Percentiles rank a stretch among this genome's conserved stretches.
These are phyloP conservation scores for Phytomonas sp. DNA, from an alignment of 208 protist species.

Conservation along the genomic window DNA sequence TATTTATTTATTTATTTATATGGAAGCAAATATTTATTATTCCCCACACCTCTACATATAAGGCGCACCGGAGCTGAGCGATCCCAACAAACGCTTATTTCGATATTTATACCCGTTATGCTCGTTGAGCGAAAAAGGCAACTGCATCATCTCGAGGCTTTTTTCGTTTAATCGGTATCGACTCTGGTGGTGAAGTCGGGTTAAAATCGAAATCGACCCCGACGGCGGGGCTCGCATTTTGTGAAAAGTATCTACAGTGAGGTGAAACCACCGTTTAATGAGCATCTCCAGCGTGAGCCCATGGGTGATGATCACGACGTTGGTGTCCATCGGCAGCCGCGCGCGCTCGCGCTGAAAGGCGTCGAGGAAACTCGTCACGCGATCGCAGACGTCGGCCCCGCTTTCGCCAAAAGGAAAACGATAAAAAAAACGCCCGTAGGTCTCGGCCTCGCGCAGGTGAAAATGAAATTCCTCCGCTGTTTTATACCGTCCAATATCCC, in stretches of 20 bases:
- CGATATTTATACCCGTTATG: constrained; percentile 84
- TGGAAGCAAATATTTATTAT: background rate
- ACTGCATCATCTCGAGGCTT: constrained; percentile 57
- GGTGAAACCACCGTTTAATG: constrained; percentile 87
- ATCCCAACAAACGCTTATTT: constrained; percentile 83
- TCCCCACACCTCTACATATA: constrained; percentile 53
- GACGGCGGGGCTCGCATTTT: constrained; percentile 70
- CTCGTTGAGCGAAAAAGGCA: constrained; percentile 78
- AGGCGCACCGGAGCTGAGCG: constrained; percentile 81
- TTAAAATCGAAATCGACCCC: constrained; percentile 58
- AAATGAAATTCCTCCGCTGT: constrained; percentile 44
- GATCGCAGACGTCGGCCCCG: constrained; percentile 89
- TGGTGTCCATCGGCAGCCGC: constrained; percentile 76
- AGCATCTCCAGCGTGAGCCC: constrained; percentile 85
- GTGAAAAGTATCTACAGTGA: constrained; percentile 88
- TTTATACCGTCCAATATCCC: constrained; percentile 90
- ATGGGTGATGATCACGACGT: constrained; percentile 87
- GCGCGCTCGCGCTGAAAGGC: constrained; percentile 76
- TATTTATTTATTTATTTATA: constrained; percentile 7
- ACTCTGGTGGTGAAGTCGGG: constrained; percentile 67
- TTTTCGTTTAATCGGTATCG: constrained; percentile 63
- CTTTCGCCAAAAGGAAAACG: constrained; percentile 88
- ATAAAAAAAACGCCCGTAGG: constrained; percentile 91
- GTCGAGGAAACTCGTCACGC: constrained; percentile 86
- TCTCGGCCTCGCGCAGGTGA: constrained; percentile 58